Evolutionary conservation across 306 rosid genomes (phyloP).

Genomic region (Cucumis cinereus): DNA sequence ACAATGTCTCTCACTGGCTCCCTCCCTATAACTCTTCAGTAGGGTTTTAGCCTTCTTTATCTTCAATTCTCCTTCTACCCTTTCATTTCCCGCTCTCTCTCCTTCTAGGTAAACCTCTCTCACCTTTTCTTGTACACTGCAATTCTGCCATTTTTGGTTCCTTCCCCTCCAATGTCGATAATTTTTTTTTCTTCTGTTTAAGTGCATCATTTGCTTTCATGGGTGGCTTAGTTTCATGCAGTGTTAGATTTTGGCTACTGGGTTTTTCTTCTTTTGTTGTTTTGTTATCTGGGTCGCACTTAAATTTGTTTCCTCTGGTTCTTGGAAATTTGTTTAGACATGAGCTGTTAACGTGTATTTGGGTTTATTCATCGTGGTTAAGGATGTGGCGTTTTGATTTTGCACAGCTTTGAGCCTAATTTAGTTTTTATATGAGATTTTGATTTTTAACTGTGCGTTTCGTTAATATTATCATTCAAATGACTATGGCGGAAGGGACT

Average conservation of each 20-base stretch:
- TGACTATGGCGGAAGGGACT: background rate
- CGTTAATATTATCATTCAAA: background rate
- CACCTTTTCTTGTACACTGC: background rate
- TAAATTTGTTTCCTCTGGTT: background rate
- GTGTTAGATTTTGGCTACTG: background rate
- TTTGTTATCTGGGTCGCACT: background rate
- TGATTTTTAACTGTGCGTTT: background rate
- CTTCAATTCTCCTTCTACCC: background rate
- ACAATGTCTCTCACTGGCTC: background rate
- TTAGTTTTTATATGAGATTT: background rate
- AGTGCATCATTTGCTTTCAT: background rate
- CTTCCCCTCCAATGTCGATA: background rate
- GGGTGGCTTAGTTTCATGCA: background rate
- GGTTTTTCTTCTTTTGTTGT: background rate
- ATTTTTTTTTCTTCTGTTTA: background rate
- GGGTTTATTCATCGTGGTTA: background rate
- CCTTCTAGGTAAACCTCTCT: background rate
- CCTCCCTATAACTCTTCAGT: background rate
- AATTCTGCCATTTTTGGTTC: background rate
- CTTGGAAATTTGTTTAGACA: background rate
- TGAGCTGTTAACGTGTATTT: background rate
- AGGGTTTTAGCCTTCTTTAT: constrained; percentile 4
- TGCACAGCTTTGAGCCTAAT: background rate
- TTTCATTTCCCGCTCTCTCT: background rate
- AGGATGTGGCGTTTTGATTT: background rate